A percentile compares a stretch with the other conserved stretches of the same genome.
Evolutionary conservation across 2,329 filamentous ascomycete genomes (phyloP).

Genomic region (Ophiostoma himal-ulmi): DNA sequence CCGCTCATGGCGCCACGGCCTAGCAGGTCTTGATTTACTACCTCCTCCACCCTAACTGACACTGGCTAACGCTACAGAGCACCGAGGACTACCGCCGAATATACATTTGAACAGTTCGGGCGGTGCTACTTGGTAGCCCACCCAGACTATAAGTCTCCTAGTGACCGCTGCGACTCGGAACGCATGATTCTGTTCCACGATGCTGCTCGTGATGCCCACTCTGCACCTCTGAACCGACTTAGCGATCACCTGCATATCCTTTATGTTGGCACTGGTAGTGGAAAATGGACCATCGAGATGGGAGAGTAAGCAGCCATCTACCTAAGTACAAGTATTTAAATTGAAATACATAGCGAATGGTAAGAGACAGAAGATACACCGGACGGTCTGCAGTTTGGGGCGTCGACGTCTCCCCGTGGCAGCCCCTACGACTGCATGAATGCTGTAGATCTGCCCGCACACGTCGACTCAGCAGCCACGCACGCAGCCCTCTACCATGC

Average conservation of each 20-base stretch:
- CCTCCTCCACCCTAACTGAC: not conserved
- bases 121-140: not conserved
- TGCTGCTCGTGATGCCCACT: not conserved
- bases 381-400: constrained; percentile 22
- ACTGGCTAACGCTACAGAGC: not conserved
- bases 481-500: not conserved
- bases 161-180: not conserved
- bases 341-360: not conserved
- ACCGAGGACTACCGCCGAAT: not conserved
- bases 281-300: not conserved
- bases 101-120: not conserved
- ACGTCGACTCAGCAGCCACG: not conserved
- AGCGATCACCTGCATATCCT: not conserved
- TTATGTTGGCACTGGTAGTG: not conserved
- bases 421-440: constrained; percentile 15
- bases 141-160: not conserved
- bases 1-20: not conserved
- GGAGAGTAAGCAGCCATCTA: not conserved
- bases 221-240: not conserved
- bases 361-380: constrained; percentile 12
- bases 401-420: constrained; percentile 20
- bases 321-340: too few relatives aligned
- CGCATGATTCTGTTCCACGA: constrained; percentile 3
- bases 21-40: not conserved
- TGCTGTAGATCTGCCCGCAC: not conserved